Conservation (phyloP, 495 filamentous ascomycete species). For the Podospora australis region DNA sequence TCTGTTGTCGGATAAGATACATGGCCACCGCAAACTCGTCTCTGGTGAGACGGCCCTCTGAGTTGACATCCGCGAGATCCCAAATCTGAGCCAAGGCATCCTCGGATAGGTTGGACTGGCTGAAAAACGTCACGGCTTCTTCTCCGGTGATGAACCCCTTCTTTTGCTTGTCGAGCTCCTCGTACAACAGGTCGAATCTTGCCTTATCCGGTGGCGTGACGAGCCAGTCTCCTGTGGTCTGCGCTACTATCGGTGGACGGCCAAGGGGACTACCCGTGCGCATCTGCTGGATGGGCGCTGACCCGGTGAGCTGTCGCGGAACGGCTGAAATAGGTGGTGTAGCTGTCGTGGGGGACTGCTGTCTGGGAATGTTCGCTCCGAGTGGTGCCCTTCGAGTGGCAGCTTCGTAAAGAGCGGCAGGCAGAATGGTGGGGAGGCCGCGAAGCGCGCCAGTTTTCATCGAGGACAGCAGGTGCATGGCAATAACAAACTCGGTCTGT, state of each 20-base stretch:
- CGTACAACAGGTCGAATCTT: constrained; percentile 78
- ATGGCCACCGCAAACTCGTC: constrained; percentile 98
- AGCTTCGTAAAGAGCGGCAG: constrained; percentile 84
- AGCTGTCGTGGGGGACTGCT: constrained; percentile 32
- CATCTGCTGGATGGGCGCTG: constrained; percentile 30
- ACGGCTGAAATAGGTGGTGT: constrained; percentile 35
- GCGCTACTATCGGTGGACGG: constrained; percentile 51
- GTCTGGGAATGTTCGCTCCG: constrained; percentile 34
- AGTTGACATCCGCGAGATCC: constrained; percentile 93
- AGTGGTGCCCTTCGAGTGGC: constrained; percentile 62
- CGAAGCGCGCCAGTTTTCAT: constrained; percentile 77
- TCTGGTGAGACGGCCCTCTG: constrained; percentile 71
- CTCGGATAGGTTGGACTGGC: constrained; percentile 81
- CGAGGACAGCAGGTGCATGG: constrained; percentile 93
- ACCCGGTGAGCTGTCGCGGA: constrained; percentile 42
- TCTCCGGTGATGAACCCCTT: constrained; percentile 82
- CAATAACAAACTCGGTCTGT: constrained; percentile 89
- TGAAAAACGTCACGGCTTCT: constrained; percentile 92
- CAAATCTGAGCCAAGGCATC: constrained; percentile 92
- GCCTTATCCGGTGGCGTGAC: constrained; percentile 76
- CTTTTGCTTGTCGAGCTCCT: constrained; percentile 69
- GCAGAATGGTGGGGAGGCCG: constrained; percentile 72
- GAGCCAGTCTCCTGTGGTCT: constrained; percentile 73
- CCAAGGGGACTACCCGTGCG: constrained; percentile 67
- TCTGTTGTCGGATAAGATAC: constrained; percentile 88